Conservation (phyloP, 2,329 filamentous ascomycete genomes). For the Fusarium piperis region DNA sequence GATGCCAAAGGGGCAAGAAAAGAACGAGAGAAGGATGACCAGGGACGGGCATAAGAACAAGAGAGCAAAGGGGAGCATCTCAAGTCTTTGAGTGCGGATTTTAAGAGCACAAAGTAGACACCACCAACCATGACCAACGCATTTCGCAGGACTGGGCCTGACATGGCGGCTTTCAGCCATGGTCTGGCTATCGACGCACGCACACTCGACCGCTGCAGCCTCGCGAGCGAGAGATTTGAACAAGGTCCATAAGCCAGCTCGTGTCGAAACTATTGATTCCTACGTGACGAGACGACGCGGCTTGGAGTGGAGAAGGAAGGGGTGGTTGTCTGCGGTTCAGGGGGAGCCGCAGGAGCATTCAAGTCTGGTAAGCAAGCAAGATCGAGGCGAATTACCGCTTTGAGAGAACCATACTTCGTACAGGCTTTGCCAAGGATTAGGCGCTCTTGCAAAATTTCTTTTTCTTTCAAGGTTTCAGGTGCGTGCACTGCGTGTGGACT, state of each 20-base stretch:
- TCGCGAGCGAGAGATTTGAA: not conserved
- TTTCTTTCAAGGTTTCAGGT: not conserved
- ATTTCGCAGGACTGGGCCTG: not conserved
- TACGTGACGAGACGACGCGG: not conserved
- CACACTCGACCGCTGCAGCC: not conserved
- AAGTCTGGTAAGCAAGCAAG: not conserved
- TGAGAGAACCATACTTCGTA: not conserved
- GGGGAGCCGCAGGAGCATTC: not conserved
- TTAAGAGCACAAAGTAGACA: not conserved
- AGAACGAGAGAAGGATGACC: not conserved
- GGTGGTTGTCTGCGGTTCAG: not conserved
- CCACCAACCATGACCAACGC: not conserved
- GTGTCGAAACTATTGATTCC: not conserved
- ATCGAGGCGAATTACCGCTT: not conserved
- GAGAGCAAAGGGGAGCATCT: not conserved
- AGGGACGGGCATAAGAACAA: not conserved
- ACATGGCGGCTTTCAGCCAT: not conserved
- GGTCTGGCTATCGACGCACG: not conserved
- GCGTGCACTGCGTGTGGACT: not conserved
- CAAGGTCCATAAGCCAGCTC: not conserved
- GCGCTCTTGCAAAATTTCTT: not conserved
- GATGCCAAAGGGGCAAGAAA: not conserved
- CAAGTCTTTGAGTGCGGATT: not conserved
- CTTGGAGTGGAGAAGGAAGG: not conserved
- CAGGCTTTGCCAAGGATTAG: not conserved